These are phyloP conservation scores for Hanseniaspora hatyaiensis DNA, from an alignment of 805 yeast genomes.

Conservation along the genomic window DNA sequence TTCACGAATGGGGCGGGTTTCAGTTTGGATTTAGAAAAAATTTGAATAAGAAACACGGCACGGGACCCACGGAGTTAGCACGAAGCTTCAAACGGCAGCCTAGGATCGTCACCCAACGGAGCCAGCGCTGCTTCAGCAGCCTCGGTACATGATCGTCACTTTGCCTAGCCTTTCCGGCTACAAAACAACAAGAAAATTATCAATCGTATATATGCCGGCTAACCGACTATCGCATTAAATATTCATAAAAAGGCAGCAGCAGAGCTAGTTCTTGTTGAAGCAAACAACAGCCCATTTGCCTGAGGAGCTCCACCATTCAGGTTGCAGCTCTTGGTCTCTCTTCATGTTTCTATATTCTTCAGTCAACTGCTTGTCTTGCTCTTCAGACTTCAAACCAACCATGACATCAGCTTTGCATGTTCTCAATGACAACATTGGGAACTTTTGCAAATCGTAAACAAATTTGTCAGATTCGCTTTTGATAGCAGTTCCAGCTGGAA, in stretches of 20 bases:
- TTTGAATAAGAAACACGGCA: too few species aligned
- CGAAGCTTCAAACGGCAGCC: too few species aligned
- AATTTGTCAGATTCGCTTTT: conserved; percentile 4
- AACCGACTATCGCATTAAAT: background rate
- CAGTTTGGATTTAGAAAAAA: too few species aligned
- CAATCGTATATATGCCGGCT: too few species aligned
- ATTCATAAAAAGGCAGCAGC: background rate
- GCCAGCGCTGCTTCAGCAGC: too few species aligned
- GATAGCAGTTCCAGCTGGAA: conserved; percentile 37
- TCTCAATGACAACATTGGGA: conserved; percentile 65
- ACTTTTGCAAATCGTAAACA: conserved; percentile 32
- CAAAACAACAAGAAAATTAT: too few species aligned
- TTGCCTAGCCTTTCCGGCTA: too few species aligned
- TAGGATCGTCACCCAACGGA: too few species aligned
- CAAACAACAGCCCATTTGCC: conserved; percentile 93
- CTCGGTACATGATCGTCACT: too few species aligned
- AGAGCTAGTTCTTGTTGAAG: conserved; percentile 24
- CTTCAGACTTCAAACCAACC: conserved; percentile 60
- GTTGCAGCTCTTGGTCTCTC: conserved; percentile 46
- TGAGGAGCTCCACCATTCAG: conserved; percentile 70
- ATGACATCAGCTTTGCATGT: conserved; percentile 95
- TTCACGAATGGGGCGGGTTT: too few species aligned
- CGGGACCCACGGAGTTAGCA: too few species aligned
- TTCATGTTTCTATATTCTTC: conserved; percentile 52
- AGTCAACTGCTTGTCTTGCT: conserved; percentile 43